Evolutionary conservation across 108 stramenopile species (phyloP).

Genomic region (Cyclotella kingstonii): DNA sequence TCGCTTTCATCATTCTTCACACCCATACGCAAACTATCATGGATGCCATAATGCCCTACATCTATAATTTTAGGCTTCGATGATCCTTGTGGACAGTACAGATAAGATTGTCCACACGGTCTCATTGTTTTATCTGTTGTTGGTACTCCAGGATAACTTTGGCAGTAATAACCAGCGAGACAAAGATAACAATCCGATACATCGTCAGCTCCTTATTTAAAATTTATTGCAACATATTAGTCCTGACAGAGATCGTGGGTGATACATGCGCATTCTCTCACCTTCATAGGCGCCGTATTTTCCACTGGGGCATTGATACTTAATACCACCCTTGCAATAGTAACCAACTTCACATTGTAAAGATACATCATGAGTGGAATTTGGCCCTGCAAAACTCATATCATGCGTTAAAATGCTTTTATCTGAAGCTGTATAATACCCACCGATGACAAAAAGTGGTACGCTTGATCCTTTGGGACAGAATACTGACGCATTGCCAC

Average conservation of each 20-base stretch:
- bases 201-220: conserved; percentile 13
- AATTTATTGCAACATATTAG: background rate
- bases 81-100: conserved; percentile 34
- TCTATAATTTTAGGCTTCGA: conserved; percentile 22
- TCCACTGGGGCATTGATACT: conserved; percentile 40
- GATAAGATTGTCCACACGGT: conserved; percentile 22
- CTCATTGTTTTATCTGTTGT: conserved; percentile 20
- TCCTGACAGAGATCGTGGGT: background rate
- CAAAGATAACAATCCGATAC: conserved; percentile 19
- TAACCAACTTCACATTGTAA: conserved; percentile 32
- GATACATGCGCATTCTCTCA: background rate
- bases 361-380: conserved; percentile 27
- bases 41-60: conserved; percentile 36
- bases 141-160: conserved; percentile 31
- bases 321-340: conserved; percentile 34
- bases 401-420: background rate
- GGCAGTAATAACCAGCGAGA: conserved; percentile 32
- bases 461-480: conserved; percentile 22
- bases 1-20: conserved; percentile 15
- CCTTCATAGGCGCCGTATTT: conserved; percentile 23
- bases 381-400: conserved; percentile 27
- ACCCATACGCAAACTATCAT: conserved; percentile 3
- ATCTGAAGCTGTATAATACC: conserved; percentile 35
- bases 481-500: conserved; percentile 34
- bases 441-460: conserved; percentile 12